Evolutionary conservation across 805 yeast species (phyloP), one percentile per base, ranked within the genome.

Genomic region (Candida manassasensis): DNA sequence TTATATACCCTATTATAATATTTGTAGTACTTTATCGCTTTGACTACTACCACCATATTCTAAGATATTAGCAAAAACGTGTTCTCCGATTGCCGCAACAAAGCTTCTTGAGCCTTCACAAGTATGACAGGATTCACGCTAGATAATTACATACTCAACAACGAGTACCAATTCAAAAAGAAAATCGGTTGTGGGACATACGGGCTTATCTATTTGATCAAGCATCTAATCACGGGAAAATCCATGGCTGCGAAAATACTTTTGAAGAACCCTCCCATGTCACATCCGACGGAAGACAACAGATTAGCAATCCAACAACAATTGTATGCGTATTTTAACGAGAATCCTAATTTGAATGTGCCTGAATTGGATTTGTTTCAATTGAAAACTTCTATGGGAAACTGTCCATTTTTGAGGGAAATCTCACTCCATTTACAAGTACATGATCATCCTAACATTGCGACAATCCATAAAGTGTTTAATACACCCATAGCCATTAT

Each of bases 171-270:
- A 38, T 58, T 75, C 47, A 64, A 68, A 39, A 63, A 59, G 40
- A 71, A 75, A 45, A 71, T 82, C 8, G 95, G 96, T 6, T 74
- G 90, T 0, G 96, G 96, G 18, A 88, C 95, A 15, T 87, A 81
- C 49, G 95, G 95, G 4, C 67, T 82, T 21, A 90, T 87, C 6
- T 85, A 82, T 62, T 67, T 75, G 12, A 88, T 85, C 3, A 57
- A 70, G 39, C 82, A 86, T 51, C 44, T 68, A 14, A 50, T 46
- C 28, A 70, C 81, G 0, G 68, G 71, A 12, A 57, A 65, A 32
- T 59, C 64, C 14, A 79, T 67, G 47, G 96, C 96, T 2, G 75
- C 88, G 41, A 87, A 87, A 53, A 77, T 82, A 35, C 67, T 84
- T 3, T 62, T 80, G 28, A 79, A 80, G 44, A 63, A 66, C 36